Conservation (phyloP, 2,329 filamentous ascomycete species). For the Cladophialophora exuberans region DNA sequence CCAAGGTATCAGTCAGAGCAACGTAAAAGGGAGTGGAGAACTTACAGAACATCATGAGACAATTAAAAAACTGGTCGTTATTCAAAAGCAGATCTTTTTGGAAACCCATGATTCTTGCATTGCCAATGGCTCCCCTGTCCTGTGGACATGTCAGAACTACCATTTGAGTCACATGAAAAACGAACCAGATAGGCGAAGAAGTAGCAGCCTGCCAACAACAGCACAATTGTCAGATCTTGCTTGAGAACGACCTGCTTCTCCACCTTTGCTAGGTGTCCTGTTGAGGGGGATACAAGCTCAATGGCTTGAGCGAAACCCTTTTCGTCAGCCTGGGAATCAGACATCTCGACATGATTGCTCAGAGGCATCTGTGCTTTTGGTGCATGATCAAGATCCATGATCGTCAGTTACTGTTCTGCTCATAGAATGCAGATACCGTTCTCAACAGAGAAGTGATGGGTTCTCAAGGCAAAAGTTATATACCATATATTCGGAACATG, state of each 20-base stretch:
- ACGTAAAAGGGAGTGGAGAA: neutral
- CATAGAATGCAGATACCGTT: too few relatives aligned
- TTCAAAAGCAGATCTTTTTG: conserved; percentile 9
- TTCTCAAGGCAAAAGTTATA: too few relatives aligned
- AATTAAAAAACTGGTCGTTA: conserved; percentile 16
- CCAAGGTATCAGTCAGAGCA: neutral
- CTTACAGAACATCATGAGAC: conserved; percentile 22
- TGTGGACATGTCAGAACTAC: neutral
- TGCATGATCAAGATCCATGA: too few relatives aligned
- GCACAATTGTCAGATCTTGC: conserved; percentile 5
- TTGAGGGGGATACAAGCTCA: too few relatives aligned
- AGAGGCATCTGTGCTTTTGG: too few relatives aligned
- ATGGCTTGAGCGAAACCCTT: too few relatives aligned
- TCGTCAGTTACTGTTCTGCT: too few relatives aligned
- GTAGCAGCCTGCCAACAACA: conserved; percentile 8
- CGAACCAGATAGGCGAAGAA: conserved; percentile 11
- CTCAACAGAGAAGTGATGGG: too few relatives aligned
- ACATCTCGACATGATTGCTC: too few relatives aligned
- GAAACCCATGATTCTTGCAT: conserved; percentile 14
- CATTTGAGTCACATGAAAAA: neutral
- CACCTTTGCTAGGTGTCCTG: too few relatives aligned
- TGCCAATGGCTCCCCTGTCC: conserved; percentile 13
- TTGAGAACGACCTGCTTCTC: conserved; percentile 6
- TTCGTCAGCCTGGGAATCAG: too few relatives aligned
- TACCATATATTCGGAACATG: too few relatives aligned